Percentiles rank a stretch among this genome's conserved stretches.
phyloP scores from a whole-genome alignment of 148 eudicot genomes.

The Cornus florida region DNA sequence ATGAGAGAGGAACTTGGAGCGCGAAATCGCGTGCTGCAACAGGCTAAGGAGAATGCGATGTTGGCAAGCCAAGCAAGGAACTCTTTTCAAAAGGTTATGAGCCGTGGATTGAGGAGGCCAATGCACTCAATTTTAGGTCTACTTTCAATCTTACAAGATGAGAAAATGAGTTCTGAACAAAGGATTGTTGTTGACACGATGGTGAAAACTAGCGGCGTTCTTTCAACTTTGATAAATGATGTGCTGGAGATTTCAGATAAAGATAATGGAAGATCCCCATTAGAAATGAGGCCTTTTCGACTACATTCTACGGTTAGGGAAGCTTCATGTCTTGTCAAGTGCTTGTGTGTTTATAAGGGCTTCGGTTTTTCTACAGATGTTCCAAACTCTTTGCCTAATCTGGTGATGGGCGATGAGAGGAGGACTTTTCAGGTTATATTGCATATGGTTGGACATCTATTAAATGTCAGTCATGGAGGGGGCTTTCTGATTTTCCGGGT shows the following conservation, averaged over 20 bases:
- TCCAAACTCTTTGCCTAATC: constrained; percentile 54
- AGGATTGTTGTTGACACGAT: constrained; percentile 60
- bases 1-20: constrained; percentile 69
- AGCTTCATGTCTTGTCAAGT: constrained; percentile 77
- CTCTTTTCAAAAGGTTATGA: constrained; percentile 84
- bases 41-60: constrained; percentile 68
- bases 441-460: constrained; percentile 82
- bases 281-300: constrained; percentile 56
- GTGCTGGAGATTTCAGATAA: constrained; percentile 74
- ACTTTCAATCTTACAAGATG: constrained; percentile 73
- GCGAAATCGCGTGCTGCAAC: constrained; percentile 69
- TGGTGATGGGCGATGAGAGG: constrained; percentile 78
- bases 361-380: constrained; percentile 55
- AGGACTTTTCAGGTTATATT: constrained; percentile 79
- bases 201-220: constrained; percentile 67
- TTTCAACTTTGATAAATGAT: constrained; percentile 63
- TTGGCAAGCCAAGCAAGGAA: constrained; percentile 82
- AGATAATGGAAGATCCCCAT: constrained; percentile 61
- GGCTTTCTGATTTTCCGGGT: constrained; percentile 51
- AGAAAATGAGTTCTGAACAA: constrained; percentile 45
- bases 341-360: constrained; percentile 57
- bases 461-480: constrained; percentile 50
- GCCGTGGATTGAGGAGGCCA: constrained; percentile 77
- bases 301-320: constrained; percentile 61
- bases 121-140: constrained; percentile 85